Conservation (phyloP, 2,329 filamentous ascomycete species). For the Macrophomina pseudophaseolina region DNA sequence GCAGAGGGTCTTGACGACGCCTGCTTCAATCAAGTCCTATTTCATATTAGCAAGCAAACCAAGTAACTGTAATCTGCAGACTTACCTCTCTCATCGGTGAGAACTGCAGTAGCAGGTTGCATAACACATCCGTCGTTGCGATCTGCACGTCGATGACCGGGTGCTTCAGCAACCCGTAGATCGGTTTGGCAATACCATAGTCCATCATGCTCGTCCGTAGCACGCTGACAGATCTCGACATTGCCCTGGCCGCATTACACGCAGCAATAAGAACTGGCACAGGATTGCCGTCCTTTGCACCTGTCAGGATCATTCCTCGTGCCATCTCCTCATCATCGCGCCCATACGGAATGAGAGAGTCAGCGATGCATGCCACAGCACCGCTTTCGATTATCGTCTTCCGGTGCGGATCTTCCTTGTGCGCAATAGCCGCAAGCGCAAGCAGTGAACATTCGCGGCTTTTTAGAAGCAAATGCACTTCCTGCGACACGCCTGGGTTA, state of each 20-base stretch:
- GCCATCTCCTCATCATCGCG: constrained; percentile 18
- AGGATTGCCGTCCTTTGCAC: constrained; percentile 73
- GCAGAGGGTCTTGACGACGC: constrained; percentile 77
- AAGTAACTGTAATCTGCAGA: constrained; percentile 30
- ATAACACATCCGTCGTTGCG: constrained; percentile 81
- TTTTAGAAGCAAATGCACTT: constrained; percentile 70
- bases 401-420: constrained; percentile 81
- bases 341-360: constrained; percentile 71
- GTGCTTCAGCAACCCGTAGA: constrained; percentile 77
- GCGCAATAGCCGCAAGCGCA: constrained; percentile 80
- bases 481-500: constrained; percentile 33
- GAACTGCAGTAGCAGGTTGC: constrained; percentile 85
- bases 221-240: constrained; percentile 83
- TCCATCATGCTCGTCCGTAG: constrained; percentile 88
- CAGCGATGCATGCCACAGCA: constrained; percentile 79
- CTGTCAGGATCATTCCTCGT: constrained; percentile 36
- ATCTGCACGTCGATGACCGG: constrained; percentile 79
- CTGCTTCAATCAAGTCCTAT: constrained; percentile 73
- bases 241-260: constrained; percentile 78
- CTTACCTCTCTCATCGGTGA: constrained; percentile 88
- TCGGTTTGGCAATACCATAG: constrained; percentile 76
- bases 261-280: constrained; percentile 80
- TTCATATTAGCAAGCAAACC: constrained; percentile 29
- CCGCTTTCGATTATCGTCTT: constrained; percentile 83
- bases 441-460: constrained; percentile 77